phyloP scores from a whole-genome alignment of 805 yeast genomes.

The Saccharomycopsis microspora region DNA sequence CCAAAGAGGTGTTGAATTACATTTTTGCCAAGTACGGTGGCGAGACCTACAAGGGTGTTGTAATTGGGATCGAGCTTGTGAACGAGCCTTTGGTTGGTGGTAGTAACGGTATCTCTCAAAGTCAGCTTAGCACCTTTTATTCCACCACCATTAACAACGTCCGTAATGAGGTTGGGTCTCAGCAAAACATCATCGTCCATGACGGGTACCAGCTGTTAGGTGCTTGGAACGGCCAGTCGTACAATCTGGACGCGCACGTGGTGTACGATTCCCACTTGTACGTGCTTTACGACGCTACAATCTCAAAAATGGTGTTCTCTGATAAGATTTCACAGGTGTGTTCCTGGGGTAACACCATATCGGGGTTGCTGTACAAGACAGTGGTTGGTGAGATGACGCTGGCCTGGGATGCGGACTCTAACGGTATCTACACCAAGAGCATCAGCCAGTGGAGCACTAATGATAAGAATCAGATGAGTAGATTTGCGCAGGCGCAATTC shows the following conservation, averaged over 20 bases:
- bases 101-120: slow-evolving; percentile 36
- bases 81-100: slow-evolving; percentile 62
- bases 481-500: slow-evolving; percentile 49
- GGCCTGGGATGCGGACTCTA: slow-evolving; percentile 52
- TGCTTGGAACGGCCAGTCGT: slow-evolving; percentile 35
- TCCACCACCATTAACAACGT: slow-evolving; percentile 49
- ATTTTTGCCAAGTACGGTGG: slow-evolving; percentile 45
- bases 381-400: slow-evolving; percentile 67
- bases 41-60: slow-evolving; percentile 35
- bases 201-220: slow-evolving; percentile 52
- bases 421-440: slow-evolving; percentile 29
- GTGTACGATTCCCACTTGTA: slow-evolving; percentile 41
- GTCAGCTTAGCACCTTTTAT: slow-evolving; percentile 47
- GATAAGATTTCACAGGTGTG: slow-evolving; percentile 50
- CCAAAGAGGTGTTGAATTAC: slow-evolving; percentile 37
- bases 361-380: slow-evolving; percentile 37
- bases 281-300: slow-evolving; percentile 58
- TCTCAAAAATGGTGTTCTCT: slow-evolving; percentile 47
- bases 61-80: slow-evolving; percentile 57
- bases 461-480: slow-evolving; percentile 34
- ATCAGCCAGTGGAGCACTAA: slow-evolving; percentile 30
- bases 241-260: slow-evolving; percentile 35
- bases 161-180: slow-evolving; percentile 38
- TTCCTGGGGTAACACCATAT: slow-evolving; percentile 34
- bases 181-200: slow-evolving; percentile 49